phyloP scores from a whole-genome alignment of 495 filamentous ascomycete genomes.

The Penicillium arizonense region DNA sequence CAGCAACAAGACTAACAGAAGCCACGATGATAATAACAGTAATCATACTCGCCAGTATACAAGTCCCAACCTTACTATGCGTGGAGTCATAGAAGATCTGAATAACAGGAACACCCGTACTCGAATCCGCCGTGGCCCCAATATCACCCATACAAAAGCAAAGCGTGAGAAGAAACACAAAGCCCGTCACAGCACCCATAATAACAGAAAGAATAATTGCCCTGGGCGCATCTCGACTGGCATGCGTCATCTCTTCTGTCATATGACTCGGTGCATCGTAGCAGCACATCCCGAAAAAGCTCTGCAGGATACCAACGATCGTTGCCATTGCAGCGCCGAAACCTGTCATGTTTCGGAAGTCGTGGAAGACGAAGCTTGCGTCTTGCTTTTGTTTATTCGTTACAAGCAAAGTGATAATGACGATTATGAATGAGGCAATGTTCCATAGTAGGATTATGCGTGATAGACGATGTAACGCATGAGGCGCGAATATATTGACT shows the following conservation, averaged over 20 bases:
- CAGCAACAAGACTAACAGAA: conserved; percentile 42
- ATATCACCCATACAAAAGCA: conserved; percentile 54
- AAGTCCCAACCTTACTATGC: conserved; percentile 39
- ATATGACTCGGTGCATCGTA: conserved; percentile 41
- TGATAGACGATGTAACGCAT: conserved; percentile 46
- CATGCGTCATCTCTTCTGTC: conserved; percentile 27
- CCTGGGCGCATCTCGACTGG: conserved; percentile 20
- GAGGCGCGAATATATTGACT: conserved; percentile 45
- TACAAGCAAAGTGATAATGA: conserved; percentile 47
- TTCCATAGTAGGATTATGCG: conserved; percentile 50
- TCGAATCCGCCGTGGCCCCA: conserved; percentile 32
- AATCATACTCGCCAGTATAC: conserved; percentile 43
- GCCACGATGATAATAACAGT: conserved; percentile 40
- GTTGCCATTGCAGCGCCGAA: conserved; percentile 46
- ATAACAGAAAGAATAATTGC: conserved; percentile 26
- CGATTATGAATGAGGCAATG: conserved; percentile 46
- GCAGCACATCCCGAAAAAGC: conserved; percentile 53
- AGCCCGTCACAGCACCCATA: conserved; percentile 50
- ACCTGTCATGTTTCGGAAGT: conserved; percentile 55
- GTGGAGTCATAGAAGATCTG: conserved; percentile 53
- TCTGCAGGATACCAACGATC: conserved; percentile 50
- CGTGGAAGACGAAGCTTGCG: conserved; percentile 49
- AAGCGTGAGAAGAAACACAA: conserved; percentile 47
- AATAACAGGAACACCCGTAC: conserved; percentile 47
- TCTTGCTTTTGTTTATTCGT: conserved; percentile 49